Percentiles rank a stretch among this genome's conserved stretches.
Conservation (phyloP, 2,329 filamentous ascomycete species). For the Fusarium sp. region DNA sequence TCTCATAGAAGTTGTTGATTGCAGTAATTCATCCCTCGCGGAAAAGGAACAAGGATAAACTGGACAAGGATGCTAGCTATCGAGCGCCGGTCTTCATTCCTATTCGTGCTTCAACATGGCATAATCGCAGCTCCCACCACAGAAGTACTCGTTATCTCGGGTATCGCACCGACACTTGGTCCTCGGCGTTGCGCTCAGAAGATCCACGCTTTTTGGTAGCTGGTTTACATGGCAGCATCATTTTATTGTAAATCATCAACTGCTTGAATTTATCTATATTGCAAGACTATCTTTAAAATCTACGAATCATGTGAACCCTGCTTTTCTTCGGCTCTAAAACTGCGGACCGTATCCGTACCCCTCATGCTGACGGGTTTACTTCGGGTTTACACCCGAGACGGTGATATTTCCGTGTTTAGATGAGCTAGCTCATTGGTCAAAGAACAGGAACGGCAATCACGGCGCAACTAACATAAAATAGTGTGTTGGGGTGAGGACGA, state of each 20-base stretch:
- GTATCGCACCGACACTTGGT: not conserved
- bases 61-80: not conserved
- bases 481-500: too few relatives aligned
- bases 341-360: not conserved
- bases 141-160: too few relatives aligned
- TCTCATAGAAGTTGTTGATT: not conserved
- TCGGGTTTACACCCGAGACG: not conserved
- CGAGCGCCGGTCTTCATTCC: not conserved
- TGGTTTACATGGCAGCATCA: not conserved
- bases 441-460: rapidly evolving
- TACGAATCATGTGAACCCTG: not conserved
- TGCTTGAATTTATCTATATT: rapidly evolving
- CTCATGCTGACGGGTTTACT: not conserved
- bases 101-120: not conserved
- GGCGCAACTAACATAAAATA: not conserved
- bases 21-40: too few relatives aligned
- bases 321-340: not conserved
- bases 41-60: not conserved
- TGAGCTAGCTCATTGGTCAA: not conserved
- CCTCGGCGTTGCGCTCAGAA: not conserved
- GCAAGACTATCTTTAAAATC: rapidly evolving
- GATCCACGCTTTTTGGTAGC: not conserved
- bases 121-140: too few relatives aligned
- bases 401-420: not conserved
- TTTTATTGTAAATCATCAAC: rapidly evolving